Conservation (phyloP, 768 basidiomycete species). For the Antrodiella citrinella region DNA sequence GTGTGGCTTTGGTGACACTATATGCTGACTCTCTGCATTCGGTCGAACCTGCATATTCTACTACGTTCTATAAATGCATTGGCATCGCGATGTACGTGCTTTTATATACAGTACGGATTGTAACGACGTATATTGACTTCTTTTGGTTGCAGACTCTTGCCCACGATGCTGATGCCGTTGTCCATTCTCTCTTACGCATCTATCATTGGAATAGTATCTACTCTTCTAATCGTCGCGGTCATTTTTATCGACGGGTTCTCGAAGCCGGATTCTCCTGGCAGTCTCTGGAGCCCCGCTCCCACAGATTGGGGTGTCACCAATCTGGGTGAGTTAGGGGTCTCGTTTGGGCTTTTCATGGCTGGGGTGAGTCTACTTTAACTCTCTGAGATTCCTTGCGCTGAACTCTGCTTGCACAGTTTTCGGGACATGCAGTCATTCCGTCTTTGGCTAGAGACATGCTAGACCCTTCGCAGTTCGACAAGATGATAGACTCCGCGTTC, state of each 20-base stretch:
- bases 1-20: slow-evolving; percentile 82
- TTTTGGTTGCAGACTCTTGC: slow-evolving; percentile 50
- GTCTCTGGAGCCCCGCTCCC: slow-evolving; percentile 65
- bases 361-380: slow-evolving; percentile 41
- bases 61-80: slow-evolving; percentile 67
- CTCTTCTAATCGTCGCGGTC: slow-evolving; percentile 64
- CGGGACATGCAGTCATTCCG: slow-evolving; percentile 90
- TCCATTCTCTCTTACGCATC: slow-evolving; percentile 85
- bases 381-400: background rate
- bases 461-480: slow-evolving; percentile 71
- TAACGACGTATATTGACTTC: background rate
- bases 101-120: background rate
- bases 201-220: slow-evolving; percentile 76
- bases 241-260: slow-evolving; percentile 78
- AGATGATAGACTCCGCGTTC: slow-evolving; percentile 83
- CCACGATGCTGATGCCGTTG: slow-evolving; percentile 80
- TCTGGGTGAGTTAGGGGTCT: slow-evolving; percentile 57
- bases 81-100: slow-evolving; percentile 59
- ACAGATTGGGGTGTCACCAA: slow-evolving; percentile 53
- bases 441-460: slow-evolving; percentile 85
- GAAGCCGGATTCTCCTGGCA: slow-evolving; percentile 68
- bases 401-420: slow-evolving; percentile 43
- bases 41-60: slow-evolving; percentile 58
- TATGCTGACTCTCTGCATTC: slow-evolving; percentile 81
- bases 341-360: slow-evolving; percentile 88